Conservation (phyloP, 2,329 filamentous ascomycete genomes). For the Talaromyces sp. region DNA sequence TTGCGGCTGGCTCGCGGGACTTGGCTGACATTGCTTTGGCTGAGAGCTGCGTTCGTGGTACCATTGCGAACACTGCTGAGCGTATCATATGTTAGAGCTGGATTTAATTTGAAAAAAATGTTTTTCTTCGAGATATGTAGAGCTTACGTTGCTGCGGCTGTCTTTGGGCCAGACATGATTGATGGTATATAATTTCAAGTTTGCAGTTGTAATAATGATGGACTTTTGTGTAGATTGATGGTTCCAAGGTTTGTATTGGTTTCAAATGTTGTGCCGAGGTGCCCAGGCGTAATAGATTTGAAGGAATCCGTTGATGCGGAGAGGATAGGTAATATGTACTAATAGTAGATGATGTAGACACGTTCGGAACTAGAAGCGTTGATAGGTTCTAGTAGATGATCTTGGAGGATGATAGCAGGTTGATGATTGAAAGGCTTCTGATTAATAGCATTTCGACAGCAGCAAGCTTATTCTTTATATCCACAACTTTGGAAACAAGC, state of each 20-base stretch:
- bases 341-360: too few relatives aligned
- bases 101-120: too few relatives aligned
- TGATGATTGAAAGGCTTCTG: conserved; percentile 3
- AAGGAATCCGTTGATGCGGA: too few relatives aligned
- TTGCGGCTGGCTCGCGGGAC: conserved; percentile 27
- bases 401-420: neutral
- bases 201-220: too few relatives aligned
- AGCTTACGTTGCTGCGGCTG: neutral
- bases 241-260: neutral
- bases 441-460: conserved; percentile 3
- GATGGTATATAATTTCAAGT: neutral
- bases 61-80: conserved; percentile 6
- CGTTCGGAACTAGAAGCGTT: too few relatives aligned
- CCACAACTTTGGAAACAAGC: conserved; percentile 11
- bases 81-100: too few relatives aligned
- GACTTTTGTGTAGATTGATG: conserved; percentile 1
- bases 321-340: too few relatives aligned
- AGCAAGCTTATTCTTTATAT: conserved; percentile 20
- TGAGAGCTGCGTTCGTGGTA: conserved; percentile 21
- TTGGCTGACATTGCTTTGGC: conserved; percentile 30
- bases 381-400: too few relatives aligned
- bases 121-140: too few relatives aligned
- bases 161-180: conserved; percentile 23
- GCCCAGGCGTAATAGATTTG: too few relatives aligned
- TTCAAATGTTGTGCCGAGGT: too few relatives aligned